These are phyloP conservation scores for Tetracentron sinense DNA, from an alignment of 164 flowering plant species.

Conservation along the genomic window DNA sequence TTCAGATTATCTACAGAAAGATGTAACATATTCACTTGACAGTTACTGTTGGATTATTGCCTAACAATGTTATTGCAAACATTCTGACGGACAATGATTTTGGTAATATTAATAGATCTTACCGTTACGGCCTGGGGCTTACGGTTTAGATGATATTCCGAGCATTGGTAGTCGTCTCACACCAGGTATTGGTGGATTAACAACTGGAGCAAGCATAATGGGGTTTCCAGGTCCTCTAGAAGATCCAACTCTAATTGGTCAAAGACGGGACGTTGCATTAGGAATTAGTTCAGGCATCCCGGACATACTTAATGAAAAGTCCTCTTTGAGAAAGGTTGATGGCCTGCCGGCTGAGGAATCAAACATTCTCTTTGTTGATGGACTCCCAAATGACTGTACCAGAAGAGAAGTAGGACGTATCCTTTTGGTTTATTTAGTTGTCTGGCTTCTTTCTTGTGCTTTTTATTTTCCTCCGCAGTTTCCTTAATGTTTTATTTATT, in stretches of 20 bases:
- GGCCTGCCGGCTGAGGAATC: constrained; percentile 36
- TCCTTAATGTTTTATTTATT: constrained; percentile 1
- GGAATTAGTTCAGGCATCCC: constrained; percentile 29
- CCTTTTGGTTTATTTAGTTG: constrained; percentile 31
- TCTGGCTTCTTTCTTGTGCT: constrained; percentile 1
- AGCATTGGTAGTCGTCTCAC: no score
- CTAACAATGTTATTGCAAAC: not conserved
- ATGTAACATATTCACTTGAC: constrained; percentile 27
- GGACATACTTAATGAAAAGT: constrained; percentile 32
- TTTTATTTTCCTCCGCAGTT: not conserved
- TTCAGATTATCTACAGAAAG: constrained; percentile 33
- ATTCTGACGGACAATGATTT: not conserved
- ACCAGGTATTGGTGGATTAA: constrained; percentile 32
- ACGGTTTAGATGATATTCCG: constrained; percentile 32
- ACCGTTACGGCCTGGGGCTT: constrained; percentile 33
- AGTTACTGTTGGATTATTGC: not conserved
- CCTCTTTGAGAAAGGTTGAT: constrained; percentile 32
- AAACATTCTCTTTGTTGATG: constrained; percentile 61
- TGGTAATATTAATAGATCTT: no score
- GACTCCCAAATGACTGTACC: constrained; percentile 72
- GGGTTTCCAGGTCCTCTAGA: constrained; percentile 35
- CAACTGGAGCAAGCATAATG: constrained; percentile 28
- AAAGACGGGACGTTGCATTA: constrained; percentile 37
- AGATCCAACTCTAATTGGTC: constrained; percentile 33
- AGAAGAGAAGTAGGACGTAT: constrained; percentile 85